Base-by-base conservation (phyloP, 129 eudicot species). In the Tagetes patula region DNA sequence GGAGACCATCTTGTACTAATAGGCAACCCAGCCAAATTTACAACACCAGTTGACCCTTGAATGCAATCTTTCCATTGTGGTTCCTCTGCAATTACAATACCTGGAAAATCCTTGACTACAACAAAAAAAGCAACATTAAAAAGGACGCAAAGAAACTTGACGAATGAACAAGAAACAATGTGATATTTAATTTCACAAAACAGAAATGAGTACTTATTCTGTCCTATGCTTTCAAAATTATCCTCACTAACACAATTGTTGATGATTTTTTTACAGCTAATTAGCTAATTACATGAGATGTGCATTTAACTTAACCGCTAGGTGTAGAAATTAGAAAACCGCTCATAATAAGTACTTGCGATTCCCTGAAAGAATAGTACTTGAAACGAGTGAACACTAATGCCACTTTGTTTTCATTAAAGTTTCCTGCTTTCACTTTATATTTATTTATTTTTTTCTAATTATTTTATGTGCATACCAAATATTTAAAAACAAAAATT, bases 1-100 rank as follows among this genome's bases (percentile, higher is more conserved):
- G 97, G 84, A 33, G 99, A 88, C 99, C 99, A 95, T 91, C 99
- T 95, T 61, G 96, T 90, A 71, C 97, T 95, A 77, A 95, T 90
- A 45, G 99, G 91, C 88, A 84, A 49, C 67, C 99, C 99, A 68
- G 99, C 99, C 76, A 95, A 69, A 81, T 95, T 95, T 61, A 95
- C 97, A 63, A 95, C 97, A 72, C 97, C 96, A 43, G 84, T 88
- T 73, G 99, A 95, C 77, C 94, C 91, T 78, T 82, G 73, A 85
- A 95, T 88, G 87, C 85, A 83, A 47, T 95, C 85, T 79, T 78
- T 90, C 99, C 99, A 95, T 73, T 90, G 87, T 52, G 87, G 38
- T 75, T 90, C 96, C 80, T 95, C 99, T 1, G 97, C 99, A 58
- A 95, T 86, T 63, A 83, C 85, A 69, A 95, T 86, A 61, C 90